These are phyloP conservation scores for Torrubiella hemipterigena DNA, from an alignment of 2,329 filamentous ascomycete genomes.

Conservation along the genomic window DNA sequence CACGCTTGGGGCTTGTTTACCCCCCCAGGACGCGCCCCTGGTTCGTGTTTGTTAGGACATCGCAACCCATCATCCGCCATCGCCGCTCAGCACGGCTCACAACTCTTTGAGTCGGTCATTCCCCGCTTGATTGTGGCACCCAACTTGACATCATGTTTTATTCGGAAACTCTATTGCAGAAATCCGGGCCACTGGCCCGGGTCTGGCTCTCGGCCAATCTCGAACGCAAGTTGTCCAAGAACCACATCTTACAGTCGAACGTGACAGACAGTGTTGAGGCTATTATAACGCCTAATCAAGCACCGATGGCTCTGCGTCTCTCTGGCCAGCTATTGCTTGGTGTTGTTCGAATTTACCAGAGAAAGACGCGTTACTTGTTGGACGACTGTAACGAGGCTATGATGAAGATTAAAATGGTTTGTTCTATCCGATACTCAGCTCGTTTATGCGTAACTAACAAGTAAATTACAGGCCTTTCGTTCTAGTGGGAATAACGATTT, in stretches of 20 bases:
- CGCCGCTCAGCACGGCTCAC: slow-evolving; percentile 17
- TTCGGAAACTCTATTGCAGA: slow-evolving; percentile 87
- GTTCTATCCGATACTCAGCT: slow-evolving; percentile 10
- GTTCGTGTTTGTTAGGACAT: slow-evolving; percentile 5
- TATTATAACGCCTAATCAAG: slow-evolving; percentile 86
- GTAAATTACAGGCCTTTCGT: slow-evolving; percentile 65
- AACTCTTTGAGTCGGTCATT: no score
- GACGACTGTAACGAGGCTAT: slow-evolving; percentile 97
- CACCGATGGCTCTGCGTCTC: slow-evolving; percentile 85
- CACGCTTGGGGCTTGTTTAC: slow-evolving; percentile 7
- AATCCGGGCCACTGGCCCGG: slow-evolving; percentile 91
- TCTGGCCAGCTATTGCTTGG: slow-evolving; percentile 90
- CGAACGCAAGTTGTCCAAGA: slow-evolving; percentile 96
- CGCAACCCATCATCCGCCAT: slow-evolving; percentile 4
- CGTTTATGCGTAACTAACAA: slow-evolving; percentile 13
- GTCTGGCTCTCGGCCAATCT: slow-evolving; percentile 98
- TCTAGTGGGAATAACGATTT: slow-evolving; percentile 92
- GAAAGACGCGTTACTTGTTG: slow-evolving; percentile 89
- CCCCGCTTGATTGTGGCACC: no score
- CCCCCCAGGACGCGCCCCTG: slow-evolving; percentile 5
- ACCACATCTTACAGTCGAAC: slow-evolving; percentile 87
- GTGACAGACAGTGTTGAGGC: slow-evolving; percentile 89
- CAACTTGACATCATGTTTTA: slow-evolving; percentile 90
- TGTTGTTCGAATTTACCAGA: slow-evolving; percentile 93
- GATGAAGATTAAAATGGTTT: slow-evolving; percentile 96